A percentile compares a stretch with the other conserved stretches of the same genome.
Evolutionary conservation across 257 asterid species (phyloP).

Genomic region (Anisodus acutangulus): DNA sequence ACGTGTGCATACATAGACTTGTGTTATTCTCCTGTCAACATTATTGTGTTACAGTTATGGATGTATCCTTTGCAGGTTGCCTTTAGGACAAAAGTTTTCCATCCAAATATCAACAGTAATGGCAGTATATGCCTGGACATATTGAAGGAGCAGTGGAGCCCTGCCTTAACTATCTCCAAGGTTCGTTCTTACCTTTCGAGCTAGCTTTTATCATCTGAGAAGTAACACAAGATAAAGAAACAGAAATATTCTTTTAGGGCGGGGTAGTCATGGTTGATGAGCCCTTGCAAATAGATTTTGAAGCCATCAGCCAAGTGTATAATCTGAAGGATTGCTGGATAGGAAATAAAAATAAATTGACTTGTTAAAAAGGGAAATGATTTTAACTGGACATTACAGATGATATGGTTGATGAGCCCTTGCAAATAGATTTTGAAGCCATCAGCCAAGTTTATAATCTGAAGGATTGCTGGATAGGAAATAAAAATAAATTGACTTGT

Average conservation of each 20-base stretch:
- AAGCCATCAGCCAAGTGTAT: neutral
- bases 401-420: too few relatives aligned
- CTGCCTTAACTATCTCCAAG: conserved; percentile 82
- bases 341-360: neutral
- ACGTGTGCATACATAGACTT: neutral
- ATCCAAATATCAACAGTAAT: conserved; percentile 78
- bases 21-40: neutral
- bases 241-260: neutral
- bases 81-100: conserved; percentile 77
- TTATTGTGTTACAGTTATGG: conserved; percentile 22
- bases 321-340: neutral
- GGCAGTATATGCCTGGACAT: conserved; percentile 83
- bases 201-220: neutral
- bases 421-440: conserved; percentile 13
- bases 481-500: neutral
- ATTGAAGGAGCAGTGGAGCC: conserved; percentile 91
- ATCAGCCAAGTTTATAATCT: conserved; percentile 15
- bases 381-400: neutral
- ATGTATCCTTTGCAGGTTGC: conserved; percentile 58
- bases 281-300: conserved; percentile 7
- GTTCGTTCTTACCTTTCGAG: conserved; percentile 33
- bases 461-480: neutral
- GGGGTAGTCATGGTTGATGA: neutral
- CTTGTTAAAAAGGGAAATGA: neutral
- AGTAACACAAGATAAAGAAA: neutral